Evolutionary conservation across 768 basidiomycete species (phyloP), one percentile per base, ranked within the genome.

Genomic region (Chlorophyllum brunneum): DNA sequence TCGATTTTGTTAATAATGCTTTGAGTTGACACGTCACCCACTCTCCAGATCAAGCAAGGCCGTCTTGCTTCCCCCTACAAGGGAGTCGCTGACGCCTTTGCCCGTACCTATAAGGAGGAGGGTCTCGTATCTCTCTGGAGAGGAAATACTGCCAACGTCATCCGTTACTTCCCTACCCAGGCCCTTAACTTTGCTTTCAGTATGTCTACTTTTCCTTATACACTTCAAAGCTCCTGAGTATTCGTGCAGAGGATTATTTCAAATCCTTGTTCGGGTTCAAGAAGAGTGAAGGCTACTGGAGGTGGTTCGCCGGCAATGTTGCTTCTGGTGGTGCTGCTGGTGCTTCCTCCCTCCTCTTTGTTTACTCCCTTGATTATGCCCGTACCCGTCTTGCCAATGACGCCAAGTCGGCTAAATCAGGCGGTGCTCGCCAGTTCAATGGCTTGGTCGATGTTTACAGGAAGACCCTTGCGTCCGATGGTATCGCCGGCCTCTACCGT

Each of bases 91-190:
- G 97, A 98, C 75, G 97, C 95, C 63, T 97, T 97, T 69, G 34
- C 60, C 57, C 91, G 97, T 60, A 98, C 95, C 54, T 95, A 95
- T 82, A 75, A 71, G 60, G 95, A 98, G 13, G 97, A 99, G 80
- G 97, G 97, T 71, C 75, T 97, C 48, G 79, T 93, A 57, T 89
- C 97, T 18, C 79, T 99, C 66, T 98, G 97, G 97, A 80, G 97
- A 77, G 97, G 97, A 73, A 99, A 99, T 86, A 98, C 95, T 54
- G 95, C 97, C 83, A 99, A 99, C 77, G 97, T 99, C 76, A 97
- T 99, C 78, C 95, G 97, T 70, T 99, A 99, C 89, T 99, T 99
- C 93, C 97, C 97, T 47, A 99, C 97, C 53, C 95, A 99, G 73
- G 97, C 97, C 34, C 76, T 98, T 64, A 99, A 99, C 90, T 98